Evolutionary conservation across 2,329 filamentous ascomycete species (phyloP).

Genomic region (Cytospora schulzeri): DNA sequence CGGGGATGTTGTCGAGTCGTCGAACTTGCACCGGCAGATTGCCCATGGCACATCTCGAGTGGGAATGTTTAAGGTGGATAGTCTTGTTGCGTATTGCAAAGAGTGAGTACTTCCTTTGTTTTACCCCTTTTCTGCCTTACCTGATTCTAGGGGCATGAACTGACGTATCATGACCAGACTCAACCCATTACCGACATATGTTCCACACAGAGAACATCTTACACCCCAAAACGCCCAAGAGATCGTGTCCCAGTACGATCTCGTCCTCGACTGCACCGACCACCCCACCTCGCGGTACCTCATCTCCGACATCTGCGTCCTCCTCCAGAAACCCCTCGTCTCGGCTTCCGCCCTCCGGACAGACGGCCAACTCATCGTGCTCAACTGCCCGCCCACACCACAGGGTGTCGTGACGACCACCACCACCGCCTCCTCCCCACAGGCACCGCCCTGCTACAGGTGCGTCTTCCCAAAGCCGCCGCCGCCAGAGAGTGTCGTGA

Average conservation of each 20-base stretch:
- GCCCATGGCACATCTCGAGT: slow-evolving; percentile 73
- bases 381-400: slow-evolving; percentile 75
- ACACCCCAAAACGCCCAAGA: slow-evolving; percentile 66
- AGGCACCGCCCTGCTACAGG: slow-evolving; percentile 79
- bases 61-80: slow-evolving; percentile 79
- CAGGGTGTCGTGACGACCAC: slow-evolving; percentile 55
- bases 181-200: slow-evolving; percentile 71
- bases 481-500: slow-evolving; percentile 77
- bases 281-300: slow-evolving; percentile 90
- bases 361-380: slow-evolving; percentile 85
- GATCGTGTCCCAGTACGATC: slow-evolving; percentile 72
- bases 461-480: slow-evolving; percentile 91
- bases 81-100: slow-evolving; percentile 63
- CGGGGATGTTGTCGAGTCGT: slow-evolving; percentile 82
- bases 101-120: slow-evolving; percentile 42
- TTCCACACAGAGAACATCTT: slow-evolving; percentile 65
- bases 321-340: slow-evolving; percentile 77
- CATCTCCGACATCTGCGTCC: slow-evolving; percentile 85
- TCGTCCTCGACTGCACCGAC: slow-evolving; percentile 94
- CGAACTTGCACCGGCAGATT: slow-evolving; percentile 92
- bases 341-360: slow-evolving; percentile 88
- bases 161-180: slow-evolving; percentile 50
- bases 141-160: background rate
- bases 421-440: no score
- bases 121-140: background rate